Evolutionary conservation across 148 eudicot species (phyloP), one percentile per base, ranked within the genome.

Genomic region (Limonium bicolor): DNA sequence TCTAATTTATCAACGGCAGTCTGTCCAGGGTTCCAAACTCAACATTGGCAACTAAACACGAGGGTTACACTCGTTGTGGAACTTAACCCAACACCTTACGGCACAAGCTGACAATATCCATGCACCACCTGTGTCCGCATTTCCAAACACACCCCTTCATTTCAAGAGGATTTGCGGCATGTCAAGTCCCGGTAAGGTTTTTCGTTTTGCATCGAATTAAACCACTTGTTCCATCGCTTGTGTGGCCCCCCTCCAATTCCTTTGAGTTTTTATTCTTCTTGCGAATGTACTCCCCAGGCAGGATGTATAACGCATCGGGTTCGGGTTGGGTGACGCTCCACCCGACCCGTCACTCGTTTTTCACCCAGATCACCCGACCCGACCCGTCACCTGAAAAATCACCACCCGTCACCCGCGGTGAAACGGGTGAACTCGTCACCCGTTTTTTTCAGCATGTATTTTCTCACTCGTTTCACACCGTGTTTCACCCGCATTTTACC

Each of bases 21-120:
- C n/a, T 38, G 19, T 38, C 20, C 2, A 15, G 21, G 18, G 31
- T 43, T 43, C 29, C 30, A 43, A 43, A 43, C 28, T 14, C 22
- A 15, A 40, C 7, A 11, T n/a, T 46, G 34, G 34, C 34, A 46
- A 46, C 50, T 46, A 46, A 46, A 46, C 23, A 46, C 30, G 50
- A 46, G 35, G 22, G 5, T 28, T 46, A 25, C n/a, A 13, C 50
- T 46, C 11, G n/a, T 46, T 46, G 23, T 16, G n/a, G 36, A 25
- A 46, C 22, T 46, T 46, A 46, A 46, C 36, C 36, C 15, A 16
- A 46, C 50, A 27, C 36, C 35, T 46, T 46, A 28, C 11, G n/a
- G 15, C 36, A 46, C n/a, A 11, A 46, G 50, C 36, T 46, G 50
- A 46, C 23, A 3, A 46, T 16, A 28, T 8, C 12, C 36, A 46